Evolutionary conservation across 176 grass and related monocot species (phyloP).

Genomic region (Eragrostis curvula): DNA sequence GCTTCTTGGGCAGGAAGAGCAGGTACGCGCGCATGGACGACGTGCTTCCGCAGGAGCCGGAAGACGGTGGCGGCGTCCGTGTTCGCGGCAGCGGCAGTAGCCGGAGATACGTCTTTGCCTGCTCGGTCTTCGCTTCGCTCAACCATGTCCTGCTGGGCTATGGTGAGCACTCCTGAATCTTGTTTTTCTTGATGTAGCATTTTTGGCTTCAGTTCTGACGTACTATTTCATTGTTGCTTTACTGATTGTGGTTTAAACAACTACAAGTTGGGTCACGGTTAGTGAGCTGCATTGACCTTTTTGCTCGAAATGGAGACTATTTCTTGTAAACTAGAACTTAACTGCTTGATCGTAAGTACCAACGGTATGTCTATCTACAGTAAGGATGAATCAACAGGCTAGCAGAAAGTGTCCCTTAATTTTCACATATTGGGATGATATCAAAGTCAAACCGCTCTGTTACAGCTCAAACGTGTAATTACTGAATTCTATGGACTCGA

Average conservation of each 20-base stretch:
- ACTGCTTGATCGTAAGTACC: not conserved
- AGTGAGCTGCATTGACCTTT: not conserved
- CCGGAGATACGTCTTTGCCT: conserved; percentile 65
- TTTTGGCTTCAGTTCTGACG: not conserved
- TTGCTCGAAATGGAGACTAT: not conserved
- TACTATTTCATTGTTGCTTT: not conserved
- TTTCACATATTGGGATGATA: not conserved
- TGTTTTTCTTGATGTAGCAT: conserved; percentile 11
- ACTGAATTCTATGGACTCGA: not conserved
- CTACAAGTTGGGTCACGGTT: not conserved
- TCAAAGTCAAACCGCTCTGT: not conserved
- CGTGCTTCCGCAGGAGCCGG: conserved; percentile 37
- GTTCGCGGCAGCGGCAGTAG: conserved; percentile 32
- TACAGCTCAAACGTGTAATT: not conserved
- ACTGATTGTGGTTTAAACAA: not conserved
- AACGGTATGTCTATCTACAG: not conserved
- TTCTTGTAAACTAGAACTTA: not conserved
- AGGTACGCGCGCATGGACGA: conserved; percentile 62
- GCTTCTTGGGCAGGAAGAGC: conserved; percentile 41
- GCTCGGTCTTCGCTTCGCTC: conserved; percentile 77
- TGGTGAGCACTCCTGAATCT: conserved; percentile 47
- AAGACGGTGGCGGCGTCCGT: conserved; percentile 13
- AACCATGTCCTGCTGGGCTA: conserved; percentile 76
- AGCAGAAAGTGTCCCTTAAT: not conserved
- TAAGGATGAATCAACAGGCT: not conserved